Evolutionary conservation across 305 asterid genomes (phyloP).

Genomic region (Fraxinus latifolia): DNA sequence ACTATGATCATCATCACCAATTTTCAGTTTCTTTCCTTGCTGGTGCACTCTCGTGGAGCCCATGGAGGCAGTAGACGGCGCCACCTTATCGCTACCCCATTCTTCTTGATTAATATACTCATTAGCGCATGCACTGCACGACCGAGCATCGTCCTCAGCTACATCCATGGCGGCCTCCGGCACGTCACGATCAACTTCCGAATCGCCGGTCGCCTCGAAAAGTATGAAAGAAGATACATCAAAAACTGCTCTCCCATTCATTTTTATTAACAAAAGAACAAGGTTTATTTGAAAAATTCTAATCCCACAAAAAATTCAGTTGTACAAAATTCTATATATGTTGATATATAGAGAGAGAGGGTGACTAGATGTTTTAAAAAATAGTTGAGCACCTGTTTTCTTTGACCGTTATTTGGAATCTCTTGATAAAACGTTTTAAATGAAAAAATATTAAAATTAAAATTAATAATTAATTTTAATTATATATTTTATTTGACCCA

Average conservation of each 20-base stretch:
- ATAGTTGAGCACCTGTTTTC: constrained; percentile 13
- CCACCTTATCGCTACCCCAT: background rate
- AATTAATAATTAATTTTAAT: too few species aligned
- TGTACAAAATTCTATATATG: too few species aligned
- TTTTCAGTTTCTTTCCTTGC: background rate
- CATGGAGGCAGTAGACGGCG: background rate
- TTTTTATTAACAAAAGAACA: background rate
- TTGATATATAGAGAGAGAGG: background rate
- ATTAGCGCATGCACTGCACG: constrained; percentile 22
- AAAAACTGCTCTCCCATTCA: constrained; percentile 13
- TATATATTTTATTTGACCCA: too few species aligned
- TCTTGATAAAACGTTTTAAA: background rate
- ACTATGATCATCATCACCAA: background rate
- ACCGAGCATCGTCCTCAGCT: constrained; percentile 42
- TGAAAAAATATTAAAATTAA: background rate
- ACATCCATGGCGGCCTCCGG: background rate
- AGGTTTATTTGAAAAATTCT: background rate
- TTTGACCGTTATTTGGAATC: constrained; percentile 11
- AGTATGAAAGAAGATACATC: constrained; percentile 33
- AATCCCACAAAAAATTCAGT: background rate
- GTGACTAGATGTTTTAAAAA: background rate
- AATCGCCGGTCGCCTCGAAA: constrained; percentile 37
- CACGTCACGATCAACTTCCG: constrained; percentile 21
- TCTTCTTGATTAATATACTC: background rate
- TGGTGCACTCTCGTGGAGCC: background rate